Conservation (phyloP, 306 rosid genomes). For the Psophocarpus tetragonolobus region DNA sequence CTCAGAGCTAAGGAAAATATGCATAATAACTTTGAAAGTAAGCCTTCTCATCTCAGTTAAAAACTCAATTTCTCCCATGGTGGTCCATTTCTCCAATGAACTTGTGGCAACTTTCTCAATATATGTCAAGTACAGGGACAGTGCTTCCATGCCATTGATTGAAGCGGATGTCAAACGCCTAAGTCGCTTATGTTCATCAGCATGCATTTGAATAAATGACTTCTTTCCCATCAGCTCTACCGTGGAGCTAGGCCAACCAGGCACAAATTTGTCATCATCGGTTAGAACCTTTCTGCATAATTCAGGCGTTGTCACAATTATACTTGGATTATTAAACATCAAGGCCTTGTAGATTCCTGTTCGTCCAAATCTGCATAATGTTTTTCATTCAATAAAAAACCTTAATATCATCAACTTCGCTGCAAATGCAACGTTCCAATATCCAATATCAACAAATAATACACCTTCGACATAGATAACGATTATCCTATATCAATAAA, state of each 20-base stretch:
- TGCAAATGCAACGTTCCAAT: too few species aligned
- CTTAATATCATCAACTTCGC: too few species aligned
- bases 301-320: slow-evolving; percentile 71
- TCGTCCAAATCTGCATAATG: slow-evolving; percentile 56
- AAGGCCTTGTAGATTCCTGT: slow-evolving; percentile 74
- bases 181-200: slow-evolving; percentile 76
- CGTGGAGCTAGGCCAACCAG: slow-evolving; percentile 79
- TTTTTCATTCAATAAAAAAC: slow-evolving; percentile 39
- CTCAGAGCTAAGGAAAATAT: slow-evolving; percentile 64
- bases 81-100: slow-evolving; percentile 61
- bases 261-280: slow-evolving; percentile 66
- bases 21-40: slow-evolving; percentile 64
- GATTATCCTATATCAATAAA: too few species aligned
- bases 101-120: slow-evolving; percentile 46
- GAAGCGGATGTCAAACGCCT: slow-evolving; percentile 72
- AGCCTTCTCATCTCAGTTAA: slow-evolving; percentile 55
- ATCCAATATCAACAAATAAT: too few species aligned
- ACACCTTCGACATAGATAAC: too few species aligned
- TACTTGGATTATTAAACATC: slow-evolving; percentile 78
- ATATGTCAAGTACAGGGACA: slow-evolving; percentile 53
- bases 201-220: slow-evolving; percentile 61
- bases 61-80: slow-evolving; percentile 65
- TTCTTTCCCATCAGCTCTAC: slow-evolving; percentile 72
- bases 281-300: slow-evolving; percentile 58
- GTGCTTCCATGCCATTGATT: slow-evolving; percentile 72